A percentile compares a stretch with the other conserved stretches of the same genome.
phyloP scores from a whole-genome alignment of 1,284 basidiomycete species.

The Pseudozyma tsukubaensis region DNA sequence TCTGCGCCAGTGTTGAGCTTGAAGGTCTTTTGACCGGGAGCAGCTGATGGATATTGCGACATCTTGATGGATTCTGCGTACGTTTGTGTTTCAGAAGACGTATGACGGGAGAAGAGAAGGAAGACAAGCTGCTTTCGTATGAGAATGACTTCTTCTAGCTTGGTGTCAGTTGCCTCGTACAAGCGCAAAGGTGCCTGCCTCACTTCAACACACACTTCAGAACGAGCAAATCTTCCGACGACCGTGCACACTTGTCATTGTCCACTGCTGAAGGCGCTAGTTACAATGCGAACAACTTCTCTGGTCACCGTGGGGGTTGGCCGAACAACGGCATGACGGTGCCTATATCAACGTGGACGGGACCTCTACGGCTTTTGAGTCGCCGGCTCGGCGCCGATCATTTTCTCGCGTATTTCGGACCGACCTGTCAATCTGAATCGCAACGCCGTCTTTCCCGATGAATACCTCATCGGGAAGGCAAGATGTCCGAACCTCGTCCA shows the following conservation, averaged over 20 bases:
- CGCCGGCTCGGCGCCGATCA: slow-evolving; percentile 16
- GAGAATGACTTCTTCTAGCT: neutral
- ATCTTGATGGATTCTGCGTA: slow-evolving; percentile 6
- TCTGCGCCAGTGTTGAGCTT: slow-evolving; percentile 68
- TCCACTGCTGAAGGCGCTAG: too few species aligned
- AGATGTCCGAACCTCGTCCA: neutral
- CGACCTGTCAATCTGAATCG: neutral
- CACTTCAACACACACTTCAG: neutral
- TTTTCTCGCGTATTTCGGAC: slow-evolving; percentile 1
- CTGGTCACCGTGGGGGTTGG: slow-evolving; percentile 10
- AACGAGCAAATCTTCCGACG: neutral
- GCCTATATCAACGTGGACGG: slow-evolving; percentile 12
- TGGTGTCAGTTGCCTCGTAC: too few species aligned
- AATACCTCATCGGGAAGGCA: neutral
- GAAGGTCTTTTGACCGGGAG: slow-evolving; percentile 53
- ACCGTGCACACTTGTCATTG: slow-evolving; percentile 4
- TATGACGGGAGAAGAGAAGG: neutral
- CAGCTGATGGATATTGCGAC: slow-evolving; percentile 47
- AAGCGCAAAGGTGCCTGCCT: neutral
- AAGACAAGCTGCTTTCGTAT: neutral
- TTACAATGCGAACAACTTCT: neutral
- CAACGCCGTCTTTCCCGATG: neutral
- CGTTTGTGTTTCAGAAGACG: neutral
- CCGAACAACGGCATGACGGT: neutral
- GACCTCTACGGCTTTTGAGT: neutral